Percentiles rank a stretch among this genome's conserved stretches.
Conservation (phyloP, 345 rosid species). For the Syzygium oleosum region DNA sequence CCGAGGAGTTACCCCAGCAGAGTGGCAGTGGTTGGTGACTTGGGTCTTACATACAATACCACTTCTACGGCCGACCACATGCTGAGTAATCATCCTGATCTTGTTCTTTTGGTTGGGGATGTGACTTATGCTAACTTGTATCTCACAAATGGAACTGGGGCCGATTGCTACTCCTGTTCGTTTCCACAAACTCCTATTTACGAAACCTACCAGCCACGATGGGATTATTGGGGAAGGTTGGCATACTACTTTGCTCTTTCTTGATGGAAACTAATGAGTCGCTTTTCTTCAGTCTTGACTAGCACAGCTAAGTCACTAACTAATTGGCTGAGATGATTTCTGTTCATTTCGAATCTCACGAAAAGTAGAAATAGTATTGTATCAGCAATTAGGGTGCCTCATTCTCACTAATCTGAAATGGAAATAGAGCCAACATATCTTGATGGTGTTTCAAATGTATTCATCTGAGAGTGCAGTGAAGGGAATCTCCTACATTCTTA, state of each 20-base stretch:
- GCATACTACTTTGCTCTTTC: not conserved
- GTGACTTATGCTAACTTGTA: conserved; percentile 71
- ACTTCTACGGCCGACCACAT: conserved; percentile 51
- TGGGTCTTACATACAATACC: conserved; percentile 81
- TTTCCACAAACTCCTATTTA: conserved; percentile 55
- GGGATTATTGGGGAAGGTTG: conserved; percentile 98
- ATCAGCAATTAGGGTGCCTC: not conserved
- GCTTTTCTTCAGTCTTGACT: not conserved
- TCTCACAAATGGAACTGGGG: conserved; percentile 47
- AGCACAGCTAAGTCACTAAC: not conserved
- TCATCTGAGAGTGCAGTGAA: not conserved
- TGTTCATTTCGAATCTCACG: not conserved
- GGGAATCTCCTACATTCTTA: not conserved
- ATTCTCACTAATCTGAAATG: not conserved
- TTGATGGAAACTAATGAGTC: not conserved
- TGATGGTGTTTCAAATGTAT: not conserved
- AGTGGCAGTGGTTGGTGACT: conserved; percentile 67
- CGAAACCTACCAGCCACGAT: conserved; percentile 87
- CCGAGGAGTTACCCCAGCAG: conserved; percentile 51
- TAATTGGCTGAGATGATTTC: not conserved
- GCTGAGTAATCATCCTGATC: conserved; percentile 71
- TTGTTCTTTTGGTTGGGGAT: conserved; percentile 70
- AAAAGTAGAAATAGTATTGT: not conserved
- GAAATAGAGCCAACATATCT: not conserved
- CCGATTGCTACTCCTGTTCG: conserved; percentile 41